phyloP scores from a whole-genome alignment of 2,329 filamentous ascomycete species.

The Clonostachys rosea region DNA sequence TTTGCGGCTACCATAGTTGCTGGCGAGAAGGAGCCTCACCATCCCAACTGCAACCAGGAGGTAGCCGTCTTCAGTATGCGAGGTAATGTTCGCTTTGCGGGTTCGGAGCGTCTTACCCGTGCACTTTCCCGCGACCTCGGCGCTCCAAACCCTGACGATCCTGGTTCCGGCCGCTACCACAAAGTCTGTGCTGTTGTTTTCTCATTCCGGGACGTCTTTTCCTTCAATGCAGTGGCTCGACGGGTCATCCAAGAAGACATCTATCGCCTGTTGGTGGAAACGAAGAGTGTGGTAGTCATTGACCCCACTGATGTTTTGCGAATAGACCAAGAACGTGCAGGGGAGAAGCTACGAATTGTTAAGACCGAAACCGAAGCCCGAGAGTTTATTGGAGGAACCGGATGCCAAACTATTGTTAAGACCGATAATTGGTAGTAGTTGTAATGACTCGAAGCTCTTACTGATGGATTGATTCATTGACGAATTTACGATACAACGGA shows the following conservation, averaged over 20 bases:
- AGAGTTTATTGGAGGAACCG: constrained; percentile 18
- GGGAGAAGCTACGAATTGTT: constrained; percentile 10
- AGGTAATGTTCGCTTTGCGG: constrained; percentile 24
- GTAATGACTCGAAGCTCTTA: too few relatives aligned
- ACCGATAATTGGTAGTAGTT: neutral
- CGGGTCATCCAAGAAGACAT: constrained; percentile 20
- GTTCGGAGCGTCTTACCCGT: constrained; percentile 22
- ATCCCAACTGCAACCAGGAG: constrained; percentile 16
- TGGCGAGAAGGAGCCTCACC: constrained; percentile 10
- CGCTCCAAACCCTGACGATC: constrained; percentile 10
- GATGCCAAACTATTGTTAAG: constrained; percentile 8
- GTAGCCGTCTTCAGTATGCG: constrained; percentile 22
- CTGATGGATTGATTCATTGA: too few relatives aligned
- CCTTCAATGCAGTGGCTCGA: constrained; percentile 18
- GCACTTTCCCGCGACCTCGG: constrained; percentile 20
- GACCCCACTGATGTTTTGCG: constrained; percentile 17
- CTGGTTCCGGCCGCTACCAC: constrained; percentile 13
- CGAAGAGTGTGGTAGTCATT: constrained; percentile 18
- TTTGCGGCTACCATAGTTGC: constrained; percentile 19
- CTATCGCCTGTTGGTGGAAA: constrained; percentile 11
- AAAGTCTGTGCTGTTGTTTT: constrained; percentile 21
- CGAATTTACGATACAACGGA: too few relatives aligned
- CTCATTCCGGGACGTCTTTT: constrained; percentile 22
- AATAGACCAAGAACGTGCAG: constrained; percentile 6
- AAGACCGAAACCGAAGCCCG: constrained; percentile 16